Evolutionary conservation across 2,329 filamentous ascomycete genomes (phyloP).

Genomic region (Shiraia bambusicola): DNA sequence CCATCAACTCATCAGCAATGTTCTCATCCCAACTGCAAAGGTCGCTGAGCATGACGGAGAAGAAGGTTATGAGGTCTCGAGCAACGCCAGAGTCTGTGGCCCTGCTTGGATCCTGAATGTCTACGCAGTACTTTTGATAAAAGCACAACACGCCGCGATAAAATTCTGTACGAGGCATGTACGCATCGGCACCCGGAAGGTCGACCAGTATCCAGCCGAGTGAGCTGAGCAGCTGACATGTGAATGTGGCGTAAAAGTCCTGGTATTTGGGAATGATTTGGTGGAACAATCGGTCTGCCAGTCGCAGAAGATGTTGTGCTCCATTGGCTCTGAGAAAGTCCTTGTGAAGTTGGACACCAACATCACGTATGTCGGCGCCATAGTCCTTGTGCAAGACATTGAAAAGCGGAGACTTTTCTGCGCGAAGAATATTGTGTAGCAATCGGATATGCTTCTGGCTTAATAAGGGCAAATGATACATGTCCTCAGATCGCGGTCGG

Average conservation of each 20-base stretch:
- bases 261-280: constrained; percentile 19
- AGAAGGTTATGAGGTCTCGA: constrained; percentile 28
- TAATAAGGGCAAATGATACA: constrained; percentile 21
- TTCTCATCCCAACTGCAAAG: constrained; percentile 31
- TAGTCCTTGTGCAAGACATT: constrained; percentile 34
- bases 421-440: constrained; percentile 25
- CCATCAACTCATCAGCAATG: constrained; percentile 26
- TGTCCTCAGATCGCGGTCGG: constrained; percentile 14
- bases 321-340: constrained; percentile 31
- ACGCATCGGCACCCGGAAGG: constrained; percentile 4
- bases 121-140: constrained; percentile 31
- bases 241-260: constrained; percentile 18
- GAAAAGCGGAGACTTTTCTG: constrained; percentile 27
- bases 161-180: constrained; percentile 21
- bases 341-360: constrained; percentile 21
- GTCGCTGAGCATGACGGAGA: constrained; percentile 24
- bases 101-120: constrained; percentile 32
- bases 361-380: constrained; percentile 17
- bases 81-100: constrained; percentile 26
- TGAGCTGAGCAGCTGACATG: constrained; percentile 19
- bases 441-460: constrained; percentile 34
- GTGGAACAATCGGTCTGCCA: constrained; percentile 24
- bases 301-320: constrained; percentile 25
- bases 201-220: constrained; percentile 29
- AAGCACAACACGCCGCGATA: constrained; percentile 23